phyloP scores from a whole-genome alignment of 176 grass and related monocot species.

The Zizania latifolia region DNA sequence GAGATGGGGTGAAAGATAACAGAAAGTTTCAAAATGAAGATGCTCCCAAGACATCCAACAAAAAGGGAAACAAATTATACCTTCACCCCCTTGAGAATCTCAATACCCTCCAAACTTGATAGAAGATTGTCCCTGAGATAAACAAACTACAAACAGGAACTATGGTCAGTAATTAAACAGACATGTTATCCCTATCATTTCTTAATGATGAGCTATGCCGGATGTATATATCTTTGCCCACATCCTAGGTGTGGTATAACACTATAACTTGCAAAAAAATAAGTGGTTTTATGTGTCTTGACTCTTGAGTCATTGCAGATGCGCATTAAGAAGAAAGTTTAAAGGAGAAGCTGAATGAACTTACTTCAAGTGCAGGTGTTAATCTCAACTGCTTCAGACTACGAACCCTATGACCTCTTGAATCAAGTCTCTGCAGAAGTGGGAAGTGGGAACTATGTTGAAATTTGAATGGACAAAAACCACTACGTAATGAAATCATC shows the following conservation, averaged over 20 bases:
- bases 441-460: slow-evolving; percentile 12
- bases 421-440: slow-evolving; percentile 70
- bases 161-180: slow-evolving; percentile 3
- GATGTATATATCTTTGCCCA: slow-evolving; percentile 3
- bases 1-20: neutral
- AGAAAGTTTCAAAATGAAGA: neutral
- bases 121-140: slow-evolving; percentile 95
- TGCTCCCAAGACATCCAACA: neutral
- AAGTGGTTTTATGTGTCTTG: neutral
- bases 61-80: slow-evolving; percentile 41
- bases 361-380: slow-evolving; percentile 75
- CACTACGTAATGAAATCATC: neutral
- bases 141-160: slow-evolving; percentile 68
- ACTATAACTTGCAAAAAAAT: slow-evolving; percentile 13
- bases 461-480: slow-evolving; percentile 5
- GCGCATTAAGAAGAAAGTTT: neutral
- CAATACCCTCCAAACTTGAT: slow-evolving; percentile 86
- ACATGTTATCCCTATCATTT: neutral
- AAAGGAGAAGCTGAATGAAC: slow-evolving; percentile 11
- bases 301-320: slow-evolving; percentile 27
- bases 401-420: slow-evolving; percentile 77
- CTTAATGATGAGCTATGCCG: neutral
- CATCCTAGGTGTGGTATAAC: neutral
- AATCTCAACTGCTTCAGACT: slow-evolving; percentile 73
- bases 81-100: slow-evolving; percentile 82